Base-by-base conservation (phyloP, 495 filamentous ascomycete species). In the Baudoinia panamericana region DNA sequence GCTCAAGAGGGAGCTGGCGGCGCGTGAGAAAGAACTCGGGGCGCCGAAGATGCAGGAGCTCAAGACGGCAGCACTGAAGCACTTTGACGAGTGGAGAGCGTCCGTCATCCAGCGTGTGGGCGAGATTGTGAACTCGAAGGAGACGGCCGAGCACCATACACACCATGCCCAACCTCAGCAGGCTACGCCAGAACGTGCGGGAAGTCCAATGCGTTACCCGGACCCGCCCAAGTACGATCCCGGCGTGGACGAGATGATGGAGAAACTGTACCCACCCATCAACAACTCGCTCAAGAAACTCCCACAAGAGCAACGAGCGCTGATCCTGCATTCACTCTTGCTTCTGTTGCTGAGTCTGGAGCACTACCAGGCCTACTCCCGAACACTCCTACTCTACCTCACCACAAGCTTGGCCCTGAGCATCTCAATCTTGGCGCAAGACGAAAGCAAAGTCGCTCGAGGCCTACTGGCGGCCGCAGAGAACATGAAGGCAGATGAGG, bases 381-480 rank as follows among this genome's bases (percentile, higher is more conserved):
- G 61, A 5, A 54, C 60, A 15, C 44, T 64, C 20, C 55, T 63
- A 0, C 45, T 63, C 4, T 33, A 60, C 26, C 40, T 63, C n/a
- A 45, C 52, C 5, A 56, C 45, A 22, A 58, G 52, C 16, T 48
- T 64, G 4, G 33, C 48, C 3, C 55, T 64, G 10, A 21, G 43
- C 3, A 42, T 58, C 35, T 39, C 45, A 0, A 41, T 54, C 20
- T 37, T 64, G 5, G 53, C 57, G 11, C 49, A 53, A 13, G 59
- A 62, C 29, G 61, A 64, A 32, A 45, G 45, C 16, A 56, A 59
- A 20, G 48, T 93, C 10, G 81, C 84, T 0, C 69, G 73, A 32
- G 82, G 76, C 1, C 61, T 95, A 3, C 68, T 93, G 0, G 69
- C 81, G 48, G 74, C 77, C 18, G 77, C 82, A 27, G 70, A 82